phyloP scores from a whole-genome alignment of 495 filamentous ascomycete genomes.

The Evernia prunastri region DNA sequence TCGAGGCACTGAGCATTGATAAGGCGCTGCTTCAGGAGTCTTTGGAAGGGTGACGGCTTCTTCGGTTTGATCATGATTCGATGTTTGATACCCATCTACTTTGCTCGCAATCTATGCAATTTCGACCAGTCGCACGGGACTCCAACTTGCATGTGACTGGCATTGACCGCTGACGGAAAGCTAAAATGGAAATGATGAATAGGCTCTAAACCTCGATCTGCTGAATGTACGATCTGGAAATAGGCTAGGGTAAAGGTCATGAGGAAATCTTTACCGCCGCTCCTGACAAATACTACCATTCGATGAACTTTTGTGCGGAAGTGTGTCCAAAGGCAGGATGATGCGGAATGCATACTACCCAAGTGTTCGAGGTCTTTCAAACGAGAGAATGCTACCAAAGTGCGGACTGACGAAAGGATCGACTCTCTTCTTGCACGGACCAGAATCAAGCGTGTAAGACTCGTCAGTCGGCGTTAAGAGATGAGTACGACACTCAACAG shows the following conservation, averaged over 20 bases:
- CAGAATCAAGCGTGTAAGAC: too few relatives aligned
- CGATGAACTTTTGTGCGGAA: too few relatives aligned
- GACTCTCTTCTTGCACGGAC: too few relatives aligned
- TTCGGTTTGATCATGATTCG: background rate
- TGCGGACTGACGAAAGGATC: too few relatives aligned
- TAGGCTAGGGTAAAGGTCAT: background rate
- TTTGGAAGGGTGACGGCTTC: background rate
- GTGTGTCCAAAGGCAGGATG: background rate
- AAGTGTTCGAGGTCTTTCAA: background rate
- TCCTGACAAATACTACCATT: background rate
- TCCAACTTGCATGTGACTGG: background rate
- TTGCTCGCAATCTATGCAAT: background rate
- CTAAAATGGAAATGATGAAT: background rate
- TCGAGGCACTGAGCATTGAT: slow-evolving; percentile 18
- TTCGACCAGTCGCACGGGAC: background rate
- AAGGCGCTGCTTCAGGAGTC: slow-evolving; percentile 20
- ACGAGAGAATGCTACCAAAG: too few relatives aligned
- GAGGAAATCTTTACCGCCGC: background rate
- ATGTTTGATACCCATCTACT: slow-evolving; percentile 5
- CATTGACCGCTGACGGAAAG: background rate
- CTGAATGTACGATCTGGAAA: background rate
- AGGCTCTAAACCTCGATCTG: background rate
- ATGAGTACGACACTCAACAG: too few relatives aligned
- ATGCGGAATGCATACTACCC: background rate
- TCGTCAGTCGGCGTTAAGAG: too few relatives aligned